These are phyloP conservation scores for Tylopilus orsonianus DNA, from an alignment of 1,284 basidiomycete species.

Conservation along the genomic window DNA sequence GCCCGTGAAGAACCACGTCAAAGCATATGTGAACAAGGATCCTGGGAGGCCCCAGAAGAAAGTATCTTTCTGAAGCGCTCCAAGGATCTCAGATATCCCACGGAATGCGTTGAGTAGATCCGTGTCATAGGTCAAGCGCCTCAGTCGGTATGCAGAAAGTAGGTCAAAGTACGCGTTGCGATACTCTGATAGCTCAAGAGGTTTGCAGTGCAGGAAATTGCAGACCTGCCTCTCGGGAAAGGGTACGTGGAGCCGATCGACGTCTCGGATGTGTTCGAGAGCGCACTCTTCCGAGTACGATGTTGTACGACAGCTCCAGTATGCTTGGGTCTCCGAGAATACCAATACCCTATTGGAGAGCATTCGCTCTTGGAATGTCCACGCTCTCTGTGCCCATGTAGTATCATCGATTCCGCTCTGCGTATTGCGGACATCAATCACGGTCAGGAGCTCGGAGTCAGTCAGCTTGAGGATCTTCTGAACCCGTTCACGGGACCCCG, in stretches of 20 bases:
- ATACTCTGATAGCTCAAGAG: not conserved
- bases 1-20: slow-evolving; percentile 14
- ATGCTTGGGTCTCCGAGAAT: slow-evolving; percentile 21
- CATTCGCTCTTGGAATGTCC: slow-evolving; percentile 26
- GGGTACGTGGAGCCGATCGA: not conserved
- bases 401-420: slow-evolving; percentile 6
- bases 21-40: slow-evolving; percentile 14
- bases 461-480: slow-evolving; percentile 14
- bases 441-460: slow-evolving; percentile 10
- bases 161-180: slow-evolving; percentile 2
- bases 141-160: slow-evolving; percentile 12
- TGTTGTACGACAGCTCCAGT: slow-evolving; percentile 19
- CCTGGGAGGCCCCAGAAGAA: slow-evolving; percentile 23
- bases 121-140: slow-evolving; percentile 11
- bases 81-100: slow-evolving; percentile 13
- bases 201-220: slow-evolving; percentile 1
- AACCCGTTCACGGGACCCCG: slow-evolving; percentile 2
- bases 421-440: slow-evolving; percentile 8
- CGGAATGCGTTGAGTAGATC: slow-evolving; percentile 22
- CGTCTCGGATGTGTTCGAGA: slow-evolving; percentile 4
- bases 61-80: slow-evolving; percentile 12
- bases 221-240: slow-evolving; percentile 1
- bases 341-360: slow-evolving; percentile 21
- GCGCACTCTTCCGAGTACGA: slow-evolving; percentile 17
- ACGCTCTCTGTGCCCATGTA: slow-evolving; percentile 18